Evolutionary conservation across 345 rosid genomes (phyloP).

Genomic region (Populus euphratica): DNA sequence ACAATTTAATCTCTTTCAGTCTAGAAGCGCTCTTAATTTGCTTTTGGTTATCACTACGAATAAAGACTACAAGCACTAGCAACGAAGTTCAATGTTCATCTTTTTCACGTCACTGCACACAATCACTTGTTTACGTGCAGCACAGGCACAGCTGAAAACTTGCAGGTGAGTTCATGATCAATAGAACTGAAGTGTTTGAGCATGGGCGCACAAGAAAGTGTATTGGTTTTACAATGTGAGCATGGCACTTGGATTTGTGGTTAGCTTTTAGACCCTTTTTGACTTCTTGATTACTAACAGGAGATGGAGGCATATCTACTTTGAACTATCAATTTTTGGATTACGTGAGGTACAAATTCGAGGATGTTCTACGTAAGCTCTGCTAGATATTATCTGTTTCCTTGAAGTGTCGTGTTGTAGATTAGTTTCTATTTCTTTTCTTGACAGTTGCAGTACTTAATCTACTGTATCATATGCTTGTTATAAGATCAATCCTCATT

Average conservation of each 20-base stretch:
- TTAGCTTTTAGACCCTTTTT: background rate
- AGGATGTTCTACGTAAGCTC: background rate
- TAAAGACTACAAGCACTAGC: too few relatives aligned
- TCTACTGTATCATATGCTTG: background rate
- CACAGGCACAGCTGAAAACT: too few relatives aligned
- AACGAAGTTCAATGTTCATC: too few relatives aligned
- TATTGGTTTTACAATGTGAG: background rate
- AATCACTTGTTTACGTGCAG: too few relatives aligned
- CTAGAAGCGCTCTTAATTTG: too few relatives aligned
- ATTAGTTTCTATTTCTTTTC: background rate
- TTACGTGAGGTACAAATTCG: background rate
- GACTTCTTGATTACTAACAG: background rate
- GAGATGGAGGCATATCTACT: slow-evolving; percentile 9
- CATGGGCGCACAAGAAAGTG: background rate
- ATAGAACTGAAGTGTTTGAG: background rate
- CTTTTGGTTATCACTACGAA: too few relatives aligned
- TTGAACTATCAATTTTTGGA: background rate
- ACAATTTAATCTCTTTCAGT: too few relatives aligned
- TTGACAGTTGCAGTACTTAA: background rate
- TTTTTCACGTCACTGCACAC: too few relatives aligned
- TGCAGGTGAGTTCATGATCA: too few relatives aligned
- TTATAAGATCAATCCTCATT: background rate
- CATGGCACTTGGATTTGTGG: slow-evolving; percentile 10
- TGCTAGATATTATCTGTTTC: background rate
- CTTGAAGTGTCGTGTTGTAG: background rate